Base-by-base conservation (phyloP, 2,329 filamentous ascomycete genomes). In the Ophiocordyceps sinensis region DNA sequence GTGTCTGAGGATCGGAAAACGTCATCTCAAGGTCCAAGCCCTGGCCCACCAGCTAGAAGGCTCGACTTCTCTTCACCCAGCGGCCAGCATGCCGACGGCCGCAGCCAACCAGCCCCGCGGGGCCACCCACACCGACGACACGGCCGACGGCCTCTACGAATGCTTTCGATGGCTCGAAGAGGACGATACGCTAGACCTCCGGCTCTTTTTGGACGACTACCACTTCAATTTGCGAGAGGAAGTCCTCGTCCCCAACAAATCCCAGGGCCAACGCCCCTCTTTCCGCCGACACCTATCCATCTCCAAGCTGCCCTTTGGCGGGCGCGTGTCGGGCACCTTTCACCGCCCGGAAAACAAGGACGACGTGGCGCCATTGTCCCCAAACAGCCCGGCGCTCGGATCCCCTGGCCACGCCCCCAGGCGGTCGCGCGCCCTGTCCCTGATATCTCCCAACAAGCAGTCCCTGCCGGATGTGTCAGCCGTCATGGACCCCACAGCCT, bases 151-250 rank as follows among this genome's bases (percentile, higher is more conserved):
- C 1, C 65, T 83, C 43, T 74, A 76, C 39, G 77, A 85, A 45
- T 79, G 71, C 53, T 82, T 86, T 49, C 70, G 77, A 38, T 85
- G 82, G 80, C 64, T 86, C 23, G 81, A 87, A 28, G 79, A 85
- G 43, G 77, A 84, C 41, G 73, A 79, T 15, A 74, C 82, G 40
- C 63, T 88, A 28, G 81, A 88, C 50, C 58, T 81, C 21, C 67
- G 73, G 36, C 67, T 88, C 31, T 71, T 70, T 31, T 61, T 86
- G 28, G 79, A 85, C 53, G 78, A 85, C 53, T 83, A 85, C 52
- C 79, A 83, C 52, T 65, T 71, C 37, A 79, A 79, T 49, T 61
- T 78, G 29, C 67, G 75, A 31, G 68, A 72, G 28, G 61, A 70
- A 19, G 54, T 68, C 6, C 63, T 70, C 6, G 46, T 49, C 50